Percentiles rank a stretch among this genome's conserved stretches.
phyloP scores from a whole-genome alignment of 2,329 filamentous ascomycete genomes.

The Penicillium sp. region DNA sequence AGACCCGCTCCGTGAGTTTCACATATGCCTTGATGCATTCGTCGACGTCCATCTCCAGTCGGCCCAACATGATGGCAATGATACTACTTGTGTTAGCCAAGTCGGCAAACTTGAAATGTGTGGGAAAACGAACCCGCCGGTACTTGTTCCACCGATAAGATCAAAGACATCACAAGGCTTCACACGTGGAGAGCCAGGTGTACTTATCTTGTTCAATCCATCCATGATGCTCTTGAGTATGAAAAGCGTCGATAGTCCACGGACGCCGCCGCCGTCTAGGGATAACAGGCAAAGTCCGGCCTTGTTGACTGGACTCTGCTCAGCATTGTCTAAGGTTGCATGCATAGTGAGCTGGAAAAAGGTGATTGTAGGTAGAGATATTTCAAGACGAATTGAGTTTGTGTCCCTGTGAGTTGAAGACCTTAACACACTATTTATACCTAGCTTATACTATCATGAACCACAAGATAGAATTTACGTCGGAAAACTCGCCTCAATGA shows the following conservation, averaged over 20 bases:
- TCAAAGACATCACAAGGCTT: constrained; percentile 12
- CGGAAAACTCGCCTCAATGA: too few species aligned
- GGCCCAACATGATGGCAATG: constrained; percentile 86
- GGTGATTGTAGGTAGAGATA: too few species aligned
- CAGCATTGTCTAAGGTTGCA: background rate
- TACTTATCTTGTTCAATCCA: constrained; percentile 49
- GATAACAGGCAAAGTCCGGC: background rate
- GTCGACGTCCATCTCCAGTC: constrained; percentile 79
- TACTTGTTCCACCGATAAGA: constrained; percentile 72
- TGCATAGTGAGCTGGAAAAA: too few species aligned
- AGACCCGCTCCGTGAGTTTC: background rate
- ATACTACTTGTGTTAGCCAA: constrained; percentile 41
- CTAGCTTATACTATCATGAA: too few species aligned
- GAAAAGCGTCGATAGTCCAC: constrained; percentile 90
- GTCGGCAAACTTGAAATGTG: background rate
- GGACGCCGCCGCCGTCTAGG: constrained; percentile 81
- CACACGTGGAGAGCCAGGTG: constrained; percentile 45
- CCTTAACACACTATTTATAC: too few species aligned
- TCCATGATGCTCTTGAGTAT: constrained; percentile 93
- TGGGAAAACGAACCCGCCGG: constrained; percentile 60
- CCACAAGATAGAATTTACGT: too few species aligned
- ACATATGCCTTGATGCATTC: constrained; percentile 45
- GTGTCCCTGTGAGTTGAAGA: too few species aligned
- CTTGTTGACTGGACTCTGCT: background rate
- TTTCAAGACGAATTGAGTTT: too few species aligned